Percentiles rank a stretch among this genome's conserved stretches.
Evolutionary conservation across 345 rosid species (phyloP).

Genomic region (Boechera divaricarpa): DNA sequence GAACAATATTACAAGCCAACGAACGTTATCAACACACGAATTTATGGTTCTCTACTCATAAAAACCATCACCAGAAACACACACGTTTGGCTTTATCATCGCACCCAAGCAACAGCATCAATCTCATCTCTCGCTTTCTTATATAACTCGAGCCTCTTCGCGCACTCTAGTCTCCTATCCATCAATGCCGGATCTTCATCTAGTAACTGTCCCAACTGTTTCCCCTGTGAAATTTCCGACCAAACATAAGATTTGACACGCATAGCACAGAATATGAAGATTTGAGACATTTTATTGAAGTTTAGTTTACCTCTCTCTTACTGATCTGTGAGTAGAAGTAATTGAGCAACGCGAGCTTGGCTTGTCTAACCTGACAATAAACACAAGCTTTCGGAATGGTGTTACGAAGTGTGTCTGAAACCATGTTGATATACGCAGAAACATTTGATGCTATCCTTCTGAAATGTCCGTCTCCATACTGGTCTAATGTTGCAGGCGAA

Average conservation of each 20-base stretch:
- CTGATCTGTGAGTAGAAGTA: conserved; percentile 76
- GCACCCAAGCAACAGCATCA: conserved; percentile 61
- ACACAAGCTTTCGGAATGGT: conserved; percentile 80
- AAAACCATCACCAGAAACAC: conserved; percentile 10
- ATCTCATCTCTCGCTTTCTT: conserved; percentile 77
- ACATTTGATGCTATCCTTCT: conserved; percentile 80
- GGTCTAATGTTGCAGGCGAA: conserved; percentile 52
- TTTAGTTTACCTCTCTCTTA: conserved; percentile 60
- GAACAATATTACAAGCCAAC: conserved; percentile 14
- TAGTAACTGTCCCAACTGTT: conserved; percentile 60
- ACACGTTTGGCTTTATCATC: conserved; percentile 33
- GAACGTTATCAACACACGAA: conserved; percentile 11
- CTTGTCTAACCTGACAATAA: conserved; percentile 83
- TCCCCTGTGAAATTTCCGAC: conserved; percentile 43
- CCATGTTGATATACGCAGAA: conserved; percentile 76
- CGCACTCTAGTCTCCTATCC: conserved; percentile 70
- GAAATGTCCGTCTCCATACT: conserved; percentile 71
- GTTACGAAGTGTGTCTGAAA: conserved; percentile 69
- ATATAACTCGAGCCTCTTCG: conserved; percentile 72
- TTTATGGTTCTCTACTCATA: conserved; percentile 1
- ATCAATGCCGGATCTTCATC: conserved; percentile 83
- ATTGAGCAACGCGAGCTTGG: conserved; percentile 69
- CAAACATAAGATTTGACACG: neutral
- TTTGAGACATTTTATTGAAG: neutral
- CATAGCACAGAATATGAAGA: neutral